A percentile compares a stretch with the other conserved stretches of the same genome.
These are phyloP conservation scores for Potentilla sterilis DNA, from an alignment of 306 rosid genomes.

Conservation along the genomic window DNA sequence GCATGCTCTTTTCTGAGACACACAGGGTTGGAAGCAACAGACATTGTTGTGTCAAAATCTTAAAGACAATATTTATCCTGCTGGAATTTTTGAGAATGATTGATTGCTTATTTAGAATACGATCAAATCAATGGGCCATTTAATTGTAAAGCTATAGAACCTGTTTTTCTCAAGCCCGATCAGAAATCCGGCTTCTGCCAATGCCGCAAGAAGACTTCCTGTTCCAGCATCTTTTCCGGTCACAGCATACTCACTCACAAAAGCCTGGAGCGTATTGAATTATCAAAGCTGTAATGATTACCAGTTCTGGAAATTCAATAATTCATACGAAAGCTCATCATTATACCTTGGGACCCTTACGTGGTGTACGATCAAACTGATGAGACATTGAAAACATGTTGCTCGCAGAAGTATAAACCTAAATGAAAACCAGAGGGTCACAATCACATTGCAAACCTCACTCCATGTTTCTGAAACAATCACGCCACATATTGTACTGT, in stretches of 20 bases:
- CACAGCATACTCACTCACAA: conserved; percentile 94
- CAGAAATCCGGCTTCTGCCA: conserved; percentile 87
- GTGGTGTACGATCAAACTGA: conserved; percentile 49
- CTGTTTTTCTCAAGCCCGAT: conserved; percentile 87
- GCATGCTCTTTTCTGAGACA: not conserved
- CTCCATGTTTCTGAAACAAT: not conserved
- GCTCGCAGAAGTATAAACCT: conserved; percentile 72
- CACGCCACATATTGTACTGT: not conserved
- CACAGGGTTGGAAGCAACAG: not conserved
- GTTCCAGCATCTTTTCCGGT: conserved; percentile 65
- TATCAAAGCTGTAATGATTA: conserved; percentile 11
- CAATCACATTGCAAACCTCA: not conserved
- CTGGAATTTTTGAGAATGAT: not conserved
- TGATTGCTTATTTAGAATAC: not conserved
- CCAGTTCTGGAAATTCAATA: not conserved
- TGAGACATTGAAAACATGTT: conserved; percentile 63
- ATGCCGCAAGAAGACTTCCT: conserved; percentile 86
- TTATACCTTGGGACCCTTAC: conserved; percentile 58
- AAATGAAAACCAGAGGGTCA: conserved; percentile 23
- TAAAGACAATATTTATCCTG: not conserved
- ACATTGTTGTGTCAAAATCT: not conserved
- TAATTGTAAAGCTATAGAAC: conserved; percentile 31
- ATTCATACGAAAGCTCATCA: conserved; percentile 11
- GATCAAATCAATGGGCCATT: not conserved
- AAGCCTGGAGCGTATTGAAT: conserved; percentile 57